A percentile compares a stretch with the other conserved stretches of the same genome.
phyloP scores from a whole-genome alignment of 352 stramenopile species.

The Blastocystis sp. region DNA sequence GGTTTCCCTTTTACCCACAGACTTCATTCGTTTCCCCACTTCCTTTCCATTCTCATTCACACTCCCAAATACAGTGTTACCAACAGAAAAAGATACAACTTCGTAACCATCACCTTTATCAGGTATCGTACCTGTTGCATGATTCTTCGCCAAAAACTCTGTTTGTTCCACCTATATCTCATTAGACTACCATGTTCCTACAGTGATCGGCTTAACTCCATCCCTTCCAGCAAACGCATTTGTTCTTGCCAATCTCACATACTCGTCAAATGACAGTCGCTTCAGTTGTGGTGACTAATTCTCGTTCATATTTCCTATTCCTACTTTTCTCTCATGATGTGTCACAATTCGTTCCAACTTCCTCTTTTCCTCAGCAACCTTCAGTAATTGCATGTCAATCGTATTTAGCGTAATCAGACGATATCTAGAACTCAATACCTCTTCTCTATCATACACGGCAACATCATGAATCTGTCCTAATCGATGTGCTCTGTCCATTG shows the following conservation, averaged over 20 bases:
- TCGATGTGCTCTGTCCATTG: slow-evolving; percentile 84
- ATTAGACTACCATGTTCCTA: background rate
- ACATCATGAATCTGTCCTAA: slow-evolving; percentile 76
- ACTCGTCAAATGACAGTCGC: slow-evolving; percentile 38
- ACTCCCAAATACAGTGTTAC: background rate
- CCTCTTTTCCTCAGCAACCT: slow-evolving; percentile 59
- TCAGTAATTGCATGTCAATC: slow-evolving; percentile 54
- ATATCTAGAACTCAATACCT: slow-evolving; percentile 5
- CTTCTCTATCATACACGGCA: background rate
- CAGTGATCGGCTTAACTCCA: slow-evolving; percentile 34
- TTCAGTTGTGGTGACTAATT: slow-evolving; percentile 1
- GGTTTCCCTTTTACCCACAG: background rate
- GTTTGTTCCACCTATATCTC: background rate
- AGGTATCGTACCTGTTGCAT: background rate
- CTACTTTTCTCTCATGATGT: slow-evolving; percentile 37
- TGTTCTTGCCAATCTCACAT: background rate
- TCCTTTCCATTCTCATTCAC: slow-evolving; percentile 28
- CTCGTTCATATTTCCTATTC: background rate
- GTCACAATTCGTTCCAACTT: slow-evolving; percentile 62
- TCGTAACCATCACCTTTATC: slow-evolving; percentile 28
- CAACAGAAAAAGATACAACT: background rate
- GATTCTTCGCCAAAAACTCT: background rate
- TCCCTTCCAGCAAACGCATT: slow-evolving; percentile 24
- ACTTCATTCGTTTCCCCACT: slow-evolving; percentile 16
- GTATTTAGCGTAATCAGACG: slow-evolving; percentile 41